Base-by-base conservation (phyloP, 345 rosid species). In the Gossypium australe region DNA sequence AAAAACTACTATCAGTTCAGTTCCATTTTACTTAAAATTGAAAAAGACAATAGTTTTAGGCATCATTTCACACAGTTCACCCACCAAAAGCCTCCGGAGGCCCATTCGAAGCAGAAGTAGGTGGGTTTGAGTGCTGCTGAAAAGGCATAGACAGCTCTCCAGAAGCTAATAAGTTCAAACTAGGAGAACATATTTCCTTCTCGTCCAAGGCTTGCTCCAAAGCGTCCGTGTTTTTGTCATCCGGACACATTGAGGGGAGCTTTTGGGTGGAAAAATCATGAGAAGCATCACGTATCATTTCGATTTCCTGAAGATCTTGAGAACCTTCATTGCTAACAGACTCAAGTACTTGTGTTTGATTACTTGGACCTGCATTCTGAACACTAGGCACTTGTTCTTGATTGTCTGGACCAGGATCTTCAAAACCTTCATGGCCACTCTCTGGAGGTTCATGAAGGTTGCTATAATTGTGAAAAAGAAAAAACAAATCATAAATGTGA, bases 211-310 rank as follows among this genome's bases (percentile, higher is more conserved):
- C 70, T 73, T 79, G 81, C 47, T 84, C 85, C 25, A 55, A 68
- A 70, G 79, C 53, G 29, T 48, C 81, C 11, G 61, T 65, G 72
- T 60, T 77, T 67, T 48, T 67, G 27, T 55, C 74, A 75, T 83
- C 65, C 38, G 78, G 56, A 63, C 52, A 62, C 66, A 76, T 29
- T 17, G 84, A 55, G 70, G 83, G 82, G 51, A 76, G 56, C 22
- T 75, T 77, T 68, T 57, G 82, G 25, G 83, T 70, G 77, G 81
- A 69, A 34, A 80, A 65, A 78, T 76, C 88, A 38, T 34, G 82
- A 2, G 44, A 71, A 45, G 85, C 81, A 52, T 88, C 96, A 72
- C 97, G 91, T 85, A 82, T 72, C 57, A 47, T 78, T 85, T 90
- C 98, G 76, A 86, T 69, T 43, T 84, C 89, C 1, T 89, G 96